A percentile compares a stretch with the other conserved stretches of the same genome.
Conservation (phyloP, 2,329 filamentous ascomycete species). For the Alternaria consortialis region DNA sequence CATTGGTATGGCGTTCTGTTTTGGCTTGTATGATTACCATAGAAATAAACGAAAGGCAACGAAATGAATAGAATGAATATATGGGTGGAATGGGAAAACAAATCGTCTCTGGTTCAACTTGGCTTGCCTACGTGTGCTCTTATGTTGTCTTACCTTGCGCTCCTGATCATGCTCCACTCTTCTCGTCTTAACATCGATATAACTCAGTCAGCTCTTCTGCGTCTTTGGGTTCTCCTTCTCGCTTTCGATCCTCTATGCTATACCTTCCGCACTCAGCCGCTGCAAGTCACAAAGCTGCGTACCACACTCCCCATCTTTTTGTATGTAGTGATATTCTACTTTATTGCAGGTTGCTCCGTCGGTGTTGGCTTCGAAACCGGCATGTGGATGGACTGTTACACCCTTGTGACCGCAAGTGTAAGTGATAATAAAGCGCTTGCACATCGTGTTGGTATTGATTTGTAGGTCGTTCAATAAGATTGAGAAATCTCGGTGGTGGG, state of each 20-base stretch:
- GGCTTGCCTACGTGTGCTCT: background rate
- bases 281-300: background rate
- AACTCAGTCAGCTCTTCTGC: background rate
- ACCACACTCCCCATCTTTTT: background rate
- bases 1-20: slow-evolving; percentile 12
- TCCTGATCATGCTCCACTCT: background rate
- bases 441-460: background rate
- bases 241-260: background rate
- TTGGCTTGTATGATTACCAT: slow-evolving; percentile 7
- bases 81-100: background rate
- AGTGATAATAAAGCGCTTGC: background rate
- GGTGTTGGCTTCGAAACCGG: too few relatives aligned
- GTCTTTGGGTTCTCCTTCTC: background rate
- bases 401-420: background rate
- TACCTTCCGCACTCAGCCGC: background rate
- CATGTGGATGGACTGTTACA: background rate
- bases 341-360: background rate
- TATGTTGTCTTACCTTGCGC: background rate
- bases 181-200: too few relatives aligned
- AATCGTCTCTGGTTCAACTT: background rate
- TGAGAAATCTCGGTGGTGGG: background rate
- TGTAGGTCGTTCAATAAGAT: background rate
- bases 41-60: slow-evolving; percentile 5
- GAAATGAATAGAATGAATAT: background rate
- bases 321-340: background rate